A percentile compares a stretch with the other conserved stretches of the same genome.
Evolutionary conservation across 139 green algal genomes (phyloP).

Genomic region (Coelastrella sp.): DNA sequence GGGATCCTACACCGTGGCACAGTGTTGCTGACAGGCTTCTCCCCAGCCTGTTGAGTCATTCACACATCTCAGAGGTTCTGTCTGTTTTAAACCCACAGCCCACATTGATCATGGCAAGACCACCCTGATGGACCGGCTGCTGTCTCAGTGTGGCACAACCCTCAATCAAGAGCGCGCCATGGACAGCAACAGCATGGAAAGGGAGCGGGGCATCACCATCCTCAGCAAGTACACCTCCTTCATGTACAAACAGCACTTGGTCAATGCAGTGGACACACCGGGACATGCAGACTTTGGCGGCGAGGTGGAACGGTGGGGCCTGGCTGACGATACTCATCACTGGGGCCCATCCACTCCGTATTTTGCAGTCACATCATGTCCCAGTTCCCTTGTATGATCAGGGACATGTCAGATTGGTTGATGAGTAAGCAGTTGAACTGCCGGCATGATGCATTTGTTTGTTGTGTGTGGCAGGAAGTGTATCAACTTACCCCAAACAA

Average conservation of each 20-base stretch:
- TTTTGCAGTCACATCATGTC: no score
- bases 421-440: no score
- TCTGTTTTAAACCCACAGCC: conserved; percentile 42
- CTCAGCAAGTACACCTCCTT: conserved; percentile 84
- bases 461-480: no score
- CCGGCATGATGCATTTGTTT: no score
- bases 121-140: conserved; percentile 83
- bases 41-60: no score
- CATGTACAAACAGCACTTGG: conserved; percentile 54
- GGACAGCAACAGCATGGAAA: conserved; percentile 87
- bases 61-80: not conserved
- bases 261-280: conserved; percentile 95
- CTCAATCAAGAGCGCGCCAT: conserved; percentile 63
- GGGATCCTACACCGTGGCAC: no score
- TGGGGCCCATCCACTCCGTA: no score
- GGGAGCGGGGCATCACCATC: conserved; percentile 94
- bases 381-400: no score
- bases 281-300: conserved; percentile 95
- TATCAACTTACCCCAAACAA: no score
- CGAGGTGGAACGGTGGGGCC: conserved; percentile 86
- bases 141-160: conserved; percentile 63
- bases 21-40: no score
- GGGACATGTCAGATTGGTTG: no score
- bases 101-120: conserved; percentile 98
- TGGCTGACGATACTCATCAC: no score